These are phyloP conservation scores for Bothriochloa decipiens DNA, from an alignment of 176 grass and related monocot genomes.

Conservation along the genomic window DNA sequence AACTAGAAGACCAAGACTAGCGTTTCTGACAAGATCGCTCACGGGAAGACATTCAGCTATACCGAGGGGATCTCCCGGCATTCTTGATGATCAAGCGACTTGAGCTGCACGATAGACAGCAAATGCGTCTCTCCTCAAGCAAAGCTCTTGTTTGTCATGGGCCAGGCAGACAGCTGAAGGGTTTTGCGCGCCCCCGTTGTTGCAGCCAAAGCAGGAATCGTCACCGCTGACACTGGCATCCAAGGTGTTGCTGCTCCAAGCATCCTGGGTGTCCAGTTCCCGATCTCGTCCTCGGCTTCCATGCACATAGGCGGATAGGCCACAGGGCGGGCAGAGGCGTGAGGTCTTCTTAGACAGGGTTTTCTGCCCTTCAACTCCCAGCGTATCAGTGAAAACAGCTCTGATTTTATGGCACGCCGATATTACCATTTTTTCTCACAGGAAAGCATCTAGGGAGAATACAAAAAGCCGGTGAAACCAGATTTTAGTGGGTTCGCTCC, in stretches of 20 bases:
- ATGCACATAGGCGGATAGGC: too few relatives aligned
- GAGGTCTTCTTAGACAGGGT: too few relatives aligned
- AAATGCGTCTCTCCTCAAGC: slow-evolving; percentile 50
- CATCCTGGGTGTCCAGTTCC: background rate
- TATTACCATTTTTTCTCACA: too few relatives aligned
- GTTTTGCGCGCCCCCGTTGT: background rate
- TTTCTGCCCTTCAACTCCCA: too few relatives aligned
- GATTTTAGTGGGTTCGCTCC: too few relatives aligned
- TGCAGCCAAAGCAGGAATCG: background rate
- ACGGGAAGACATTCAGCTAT: slow-evolving; percentile 26
- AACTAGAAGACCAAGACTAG: slow-evolving; percentile 30
- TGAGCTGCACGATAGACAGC: slow-evolving; percentile 45
- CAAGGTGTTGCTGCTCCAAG: too few relatives aligned
- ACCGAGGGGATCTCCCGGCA: background rate
- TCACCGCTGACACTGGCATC: background rate
- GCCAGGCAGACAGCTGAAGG: slow-evolving; percentile 35
- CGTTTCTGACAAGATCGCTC: background rate
- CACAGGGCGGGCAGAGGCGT: too few relatives aligned
- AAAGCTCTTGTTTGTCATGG: slow-evolving; percentile 35
- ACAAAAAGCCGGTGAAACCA: too few relatives aligned
- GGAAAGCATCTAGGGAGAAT: too few relatives aligned
- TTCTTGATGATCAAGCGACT: slow-evolving; percentile 27
- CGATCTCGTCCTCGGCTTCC: background rate
- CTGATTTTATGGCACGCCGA: too few relatives aligned
- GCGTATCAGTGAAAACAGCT: too few relatives aligned